phyloP scores from a whole-genome alignment of 179 eudicot species.

The Silene vulgaris region DNA sequence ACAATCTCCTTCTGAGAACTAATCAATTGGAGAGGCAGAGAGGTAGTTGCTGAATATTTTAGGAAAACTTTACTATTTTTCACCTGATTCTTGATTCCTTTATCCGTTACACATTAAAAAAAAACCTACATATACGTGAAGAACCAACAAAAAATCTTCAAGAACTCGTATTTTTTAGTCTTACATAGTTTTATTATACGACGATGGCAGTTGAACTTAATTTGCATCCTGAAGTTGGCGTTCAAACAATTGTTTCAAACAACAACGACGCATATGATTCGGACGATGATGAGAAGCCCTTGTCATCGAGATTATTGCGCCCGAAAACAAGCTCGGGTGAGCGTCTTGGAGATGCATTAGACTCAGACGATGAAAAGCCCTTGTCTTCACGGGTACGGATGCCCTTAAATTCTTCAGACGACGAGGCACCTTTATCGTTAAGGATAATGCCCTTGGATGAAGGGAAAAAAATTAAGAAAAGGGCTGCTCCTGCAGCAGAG shows the following conservation, averaged over 20 bases:
- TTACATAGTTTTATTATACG: background rate
- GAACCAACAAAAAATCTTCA: no score
- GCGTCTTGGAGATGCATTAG: background rate
- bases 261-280: background rate
- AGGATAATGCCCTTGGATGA: background rate
- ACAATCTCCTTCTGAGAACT: no score
- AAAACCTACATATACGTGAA: no score
- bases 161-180: no score
- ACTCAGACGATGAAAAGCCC: conserved; percentile 1
- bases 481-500: background rate
- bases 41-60: no score
- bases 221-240: background rate
- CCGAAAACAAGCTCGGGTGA: background rate
- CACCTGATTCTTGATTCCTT: no score
- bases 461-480: background rate
- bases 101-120: no score
- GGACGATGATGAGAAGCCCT: background rate
- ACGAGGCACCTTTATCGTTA: background rate
- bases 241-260: background rate
- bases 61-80: no score
- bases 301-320: background rate
- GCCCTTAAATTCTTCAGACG: background rate
- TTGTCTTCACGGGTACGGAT: background rate
- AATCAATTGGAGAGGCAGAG: no score
- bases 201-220: background rate